Evolutionary conservation across 371 early-diverging fungal species (phyloP).

Genomic region (Mortierella sp.): DNA sequence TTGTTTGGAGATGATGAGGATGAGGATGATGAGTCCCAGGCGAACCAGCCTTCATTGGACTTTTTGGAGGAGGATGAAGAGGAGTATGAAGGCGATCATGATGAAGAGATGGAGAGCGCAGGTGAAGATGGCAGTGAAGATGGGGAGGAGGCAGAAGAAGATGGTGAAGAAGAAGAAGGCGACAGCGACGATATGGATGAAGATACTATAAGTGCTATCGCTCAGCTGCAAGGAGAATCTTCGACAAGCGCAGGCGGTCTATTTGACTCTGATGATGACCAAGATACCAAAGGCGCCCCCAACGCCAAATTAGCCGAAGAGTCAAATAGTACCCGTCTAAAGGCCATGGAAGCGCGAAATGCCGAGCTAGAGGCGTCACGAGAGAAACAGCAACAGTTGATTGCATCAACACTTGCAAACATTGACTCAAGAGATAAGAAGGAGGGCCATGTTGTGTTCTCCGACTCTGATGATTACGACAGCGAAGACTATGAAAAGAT

Average conservation of each 20-base stretch:
- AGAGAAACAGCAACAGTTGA: conserved; percentile 44
- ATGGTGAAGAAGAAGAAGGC: conserved; percentile 12
- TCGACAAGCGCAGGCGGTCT: conserved; percentile 37
- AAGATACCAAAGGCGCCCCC: conserved; percentile 19
- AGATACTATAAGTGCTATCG: conserved; percentile 37
- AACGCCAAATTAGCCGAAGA: conserved; percentile 35
- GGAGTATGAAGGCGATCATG: conserved; percentile 20
- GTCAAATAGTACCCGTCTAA: conserved; percentile 41
- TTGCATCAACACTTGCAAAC: conserved; percentile 46
- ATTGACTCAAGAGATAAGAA: conserved; percentile 55
- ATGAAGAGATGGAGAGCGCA: conserved; percentile 18
- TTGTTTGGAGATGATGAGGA: conserved; percentile 49
- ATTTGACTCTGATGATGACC: conserved; percentile 51
- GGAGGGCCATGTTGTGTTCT: conserved; percentile 49
- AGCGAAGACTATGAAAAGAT: conserved; percentile 44
- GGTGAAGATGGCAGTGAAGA: conserved; percentile 27
- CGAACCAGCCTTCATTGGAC: conserved; percentile 18
- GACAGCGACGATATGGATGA: conserved; percentile 45
- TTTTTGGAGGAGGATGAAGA: conserved; percentile 41
- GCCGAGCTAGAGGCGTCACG: conserved; percentile 34
- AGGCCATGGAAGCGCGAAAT: conserved; percentile 42
- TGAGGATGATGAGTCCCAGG: conserved; percentile 12
- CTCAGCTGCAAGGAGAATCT: conserved; percentile 32
- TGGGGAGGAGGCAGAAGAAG: conserved; percentile 20
- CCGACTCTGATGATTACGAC: conserved; percentile 48